These are phyloP conservation scores for Naganishia kalamii DNA, from an alignment of 768 basidiomycete genomes.

Conservation along the genomic window DNA sequence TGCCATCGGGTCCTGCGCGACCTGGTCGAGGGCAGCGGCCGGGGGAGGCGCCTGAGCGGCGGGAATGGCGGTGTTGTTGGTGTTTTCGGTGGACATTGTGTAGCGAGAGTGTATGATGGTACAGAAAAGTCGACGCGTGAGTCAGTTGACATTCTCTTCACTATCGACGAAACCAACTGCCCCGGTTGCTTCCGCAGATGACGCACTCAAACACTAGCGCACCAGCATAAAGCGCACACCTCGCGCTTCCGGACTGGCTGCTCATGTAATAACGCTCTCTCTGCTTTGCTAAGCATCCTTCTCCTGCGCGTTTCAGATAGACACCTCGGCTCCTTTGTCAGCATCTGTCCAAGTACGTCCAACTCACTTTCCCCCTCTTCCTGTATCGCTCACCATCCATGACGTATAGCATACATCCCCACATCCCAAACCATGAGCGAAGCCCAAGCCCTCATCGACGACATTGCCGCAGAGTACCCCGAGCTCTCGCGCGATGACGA, in stretches of 20 bases:
- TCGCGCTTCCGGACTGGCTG: constrained; percentile 1
- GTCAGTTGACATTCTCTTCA: no score
- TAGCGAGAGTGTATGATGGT: no score
- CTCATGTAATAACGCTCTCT: not conserved
- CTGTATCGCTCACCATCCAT: not conserved
- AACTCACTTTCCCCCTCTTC: no score
- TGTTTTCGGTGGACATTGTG: constrained; percentile 1
- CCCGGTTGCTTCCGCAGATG: not conserved
- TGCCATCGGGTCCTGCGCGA: not conserved
- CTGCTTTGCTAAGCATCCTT: not conserved
- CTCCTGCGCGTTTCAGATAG: not conserved
- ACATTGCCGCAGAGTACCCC: constrained; percentile 11
- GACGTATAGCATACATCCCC: not conserved
- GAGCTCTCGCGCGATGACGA: not conserved
- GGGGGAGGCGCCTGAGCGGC: not conserved
- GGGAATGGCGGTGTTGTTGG: not conserved
- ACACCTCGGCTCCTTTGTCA: no score
- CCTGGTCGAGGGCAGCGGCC: not conserved
- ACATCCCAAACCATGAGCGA: not conserved
- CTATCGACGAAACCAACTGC: no score
- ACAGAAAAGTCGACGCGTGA: no score
- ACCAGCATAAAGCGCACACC: not conserved
- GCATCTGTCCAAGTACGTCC: no score
- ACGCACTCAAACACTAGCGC: no score
- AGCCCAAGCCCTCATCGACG: constrained; percentile 2